Conservation (phyloP, 164 flowering plant genomes). For the Berberis thunbergii region DNA sequence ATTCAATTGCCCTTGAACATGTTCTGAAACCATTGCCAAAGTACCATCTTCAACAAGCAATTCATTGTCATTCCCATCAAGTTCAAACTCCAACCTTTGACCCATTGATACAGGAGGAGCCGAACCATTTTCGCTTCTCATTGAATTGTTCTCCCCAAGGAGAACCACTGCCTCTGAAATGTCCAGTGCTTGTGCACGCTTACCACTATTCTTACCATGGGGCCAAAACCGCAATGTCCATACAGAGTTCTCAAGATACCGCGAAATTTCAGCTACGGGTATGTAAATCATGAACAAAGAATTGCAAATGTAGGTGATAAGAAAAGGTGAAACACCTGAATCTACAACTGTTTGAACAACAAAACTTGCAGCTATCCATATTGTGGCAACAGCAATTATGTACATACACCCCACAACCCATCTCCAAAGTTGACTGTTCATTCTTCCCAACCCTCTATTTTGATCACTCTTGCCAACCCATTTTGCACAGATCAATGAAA, state of each 20-base stretch:
- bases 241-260: slow-evolving; percentile 59
- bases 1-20: slow-evolving; percentile 33
- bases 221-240: slow-evolving; percentile 40
- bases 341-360: slow-evolving; percentile 91
- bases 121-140: slow-evolving; percentile 10
- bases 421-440: slow-evolving; percentile 46
- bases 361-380: slow-evolving; percentile 91
- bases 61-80: slow-evolving; percentile 12
- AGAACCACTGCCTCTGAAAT: slow-evolving; percentile 58
- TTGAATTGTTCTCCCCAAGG: slow-evolving; percentile 30
- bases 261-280: slow-evolving; percentile 68
- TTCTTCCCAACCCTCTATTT: slow-evolving; percentile 14
- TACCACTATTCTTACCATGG: slow-evolving; percentile 9
- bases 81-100: slow-evolving; percentile 12
- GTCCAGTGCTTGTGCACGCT: slow-evolving; percentile 11
- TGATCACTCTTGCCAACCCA: no score
- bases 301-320: slow-evolving; percentile 90
- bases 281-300: slow-evolving; percentile 71
- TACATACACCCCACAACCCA: slow-evolving; percentile 76
- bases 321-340: slow-evolving; percentile 84
- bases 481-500: no score
- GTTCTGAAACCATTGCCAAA: slow-evolving; percentile 8
- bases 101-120: slow-evolving; percentile 8
- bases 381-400: slow-evolving; percentile 63
- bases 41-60: slow-evolving; percentile 9